phyloP scores from a whole-genome alignment of 495 filamentous ascomycete species.

The Aspergillus ostianus region DNA sequence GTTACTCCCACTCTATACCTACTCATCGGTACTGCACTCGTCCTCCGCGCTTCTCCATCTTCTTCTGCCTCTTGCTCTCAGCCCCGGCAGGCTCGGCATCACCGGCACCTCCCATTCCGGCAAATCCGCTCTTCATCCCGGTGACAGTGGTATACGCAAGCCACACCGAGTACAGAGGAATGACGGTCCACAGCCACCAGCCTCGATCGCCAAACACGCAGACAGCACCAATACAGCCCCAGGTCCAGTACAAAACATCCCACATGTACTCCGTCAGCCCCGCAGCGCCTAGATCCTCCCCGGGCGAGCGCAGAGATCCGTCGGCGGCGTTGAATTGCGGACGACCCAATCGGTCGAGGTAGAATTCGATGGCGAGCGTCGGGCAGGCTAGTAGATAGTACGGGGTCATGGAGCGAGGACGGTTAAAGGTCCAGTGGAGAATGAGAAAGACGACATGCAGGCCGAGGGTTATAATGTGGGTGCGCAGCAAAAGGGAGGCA shows the following conservation, averaged over 20 bases:
- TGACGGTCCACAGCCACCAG: slow-evolving; percentile 70
- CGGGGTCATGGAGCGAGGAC: slow-evolving; percentile 61
- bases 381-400: slow-evolving; percentile 75
- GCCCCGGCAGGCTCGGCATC: slow-evolving; percentile 24
- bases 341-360: slow-evolving; percentile 78
- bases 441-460: slow-evolving; percentile 74
- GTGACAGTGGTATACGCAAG: slow-evolving; percentile 64
- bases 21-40: slow-evolving; percentile 43
- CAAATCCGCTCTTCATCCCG: slow-evolving; percentile 64
- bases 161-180: slow-evolving; percentile 69
- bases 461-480: slow-evolving; percentile 68
- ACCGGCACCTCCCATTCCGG: slow-evolving; percentile 48
- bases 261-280: slow-evolving; percentile 98
- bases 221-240: slow-evolving; percentile 63
- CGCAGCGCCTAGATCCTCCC: slow-evolving; percentile 84
- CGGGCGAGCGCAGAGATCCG: slow-evolving; percentile 67
- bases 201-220: slow-evolving; percentile 71
- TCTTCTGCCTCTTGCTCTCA: slow-evolving; percentile 61
- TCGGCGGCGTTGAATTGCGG: slow-evolving; percentile 64
- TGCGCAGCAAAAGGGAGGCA: slow-evolving; percentile 66
- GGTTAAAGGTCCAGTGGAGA: slow-evolving; percentile 63
- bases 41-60: slow-evolving; percentile 60
- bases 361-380: slow-evolving; percentile 73
- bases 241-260: slow-evolving; percentile 92
- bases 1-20: not conserved